phyloP scores from a whole-genome alignment of 1,139 yeast species.

The Yamadazyma pseudoaaseri region DNA sequence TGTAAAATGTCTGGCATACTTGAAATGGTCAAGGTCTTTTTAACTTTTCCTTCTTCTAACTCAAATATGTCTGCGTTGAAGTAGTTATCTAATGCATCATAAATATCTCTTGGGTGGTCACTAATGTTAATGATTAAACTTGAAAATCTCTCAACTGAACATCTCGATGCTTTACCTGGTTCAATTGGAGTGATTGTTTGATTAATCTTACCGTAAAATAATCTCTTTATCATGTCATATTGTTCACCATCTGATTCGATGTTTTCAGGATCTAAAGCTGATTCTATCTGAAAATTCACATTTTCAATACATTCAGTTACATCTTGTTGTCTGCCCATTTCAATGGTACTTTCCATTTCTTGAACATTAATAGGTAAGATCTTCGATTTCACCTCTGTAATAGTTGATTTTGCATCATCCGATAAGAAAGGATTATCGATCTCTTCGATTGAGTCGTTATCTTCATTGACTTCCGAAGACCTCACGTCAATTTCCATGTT shows the following conservation, averaged over 20 bases:
- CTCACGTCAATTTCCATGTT: slow-evolving; percentile 10
- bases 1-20: slow-evolving; percentile 81
- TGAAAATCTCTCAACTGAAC: slow-evolving; percentile 73
- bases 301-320: slow-evolving; percentile 97
- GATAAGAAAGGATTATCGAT: slow-evolving; percentile 4
- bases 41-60: slow-evolving; percentile 71
- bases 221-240: slow-evolving; percentile 67
- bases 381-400: slow-evolving; percentile 10
- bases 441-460: slow-evolving; percentile 8
- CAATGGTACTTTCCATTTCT: slow-evolving; percentile 70
- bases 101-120: slow-evolving; percentile 83
- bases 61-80: slow-evolving; percentile 74
- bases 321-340: slow-evolving; percentile 91
- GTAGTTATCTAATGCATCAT: slow-evolving; percentile 85
- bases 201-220: slow-evolving; percentile 71
- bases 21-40: slow-evolving; percentile 68
- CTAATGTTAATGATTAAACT: slow-evolving; percentile 82
- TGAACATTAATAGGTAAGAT: slow-evolving; percentile 51
- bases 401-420: slow-evolving; percentile 1
- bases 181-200: slow-evolving; percentile 41
- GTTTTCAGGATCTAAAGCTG: slow-evolving; percentile 72
- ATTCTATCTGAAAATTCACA: slow-evolving; percentile 87
- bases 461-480: slow-evolving; percentile 4
- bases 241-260: slow-evolving; percentile 81
- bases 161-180: slow-evolving; percentile 49